Evolutionary conservation across 352 stramenopile species (phyloP).

Genomic region (Pythium chondricola): DNA sequence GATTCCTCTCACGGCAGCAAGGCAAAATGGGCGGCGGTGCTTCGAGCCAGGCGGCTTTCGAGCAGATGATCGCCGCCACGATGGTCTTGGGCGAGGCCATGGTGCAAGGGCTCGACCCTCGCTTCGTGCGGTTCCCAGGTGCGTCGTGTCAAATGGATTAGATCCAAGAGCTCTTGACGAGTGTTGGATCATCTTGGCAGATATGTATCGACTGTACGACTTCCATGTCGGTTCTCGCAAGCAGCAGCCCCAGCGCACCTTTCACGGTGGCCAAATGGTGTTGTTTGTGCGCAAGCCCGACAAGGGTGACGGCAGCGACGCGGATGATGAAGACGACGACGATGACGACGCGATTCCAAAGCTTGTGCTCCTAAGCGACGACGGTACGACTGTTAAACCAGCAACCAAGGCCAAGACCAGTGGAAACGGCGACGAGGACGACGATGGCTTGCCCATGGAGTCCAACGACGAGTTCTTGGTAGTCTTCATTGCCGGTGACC

Average conservation of each 20-base stretch:
- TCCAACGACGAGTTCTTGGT: slow-evolving; percentile 47
- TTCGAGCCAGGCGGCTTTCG: slow-evolving; percentile 62
- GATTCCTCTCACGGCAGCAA: neutral
- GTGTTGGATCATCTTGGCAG: slow-evolving; percentile 3
- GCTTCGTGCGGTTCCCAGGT: slow-evolving; percentile 76
- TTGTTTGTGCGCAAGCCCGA: slow-evolving; percentile 47
- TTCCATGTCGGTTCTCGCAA: slow-evolving; percentile 76
- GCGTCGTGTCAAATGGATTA: neutral
- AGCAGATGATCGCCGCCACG: slow-evolving; percentile 82
- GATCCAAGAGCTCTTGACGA: too few species aligned
- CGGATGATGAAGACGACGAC: slow-evolving; percentile 23
- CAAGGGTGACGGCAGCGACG: slow-evolving; percentile 16
- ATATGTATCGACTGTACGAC: slow-evolving; percentile 77
- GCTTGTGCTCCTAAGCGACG: slow-evolving; percentile 9
- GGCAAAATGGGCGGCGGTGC: slow-evolving; percentile 52
- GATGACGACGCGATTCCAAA: slow-evolving; percentile 14
- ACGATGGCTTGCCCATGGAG: slow-evolving; percentile 18
- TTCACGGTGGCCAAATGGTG: slow-evolving; percentile 59
- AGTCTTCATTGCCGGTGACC: slow-evolving; percentile 63
- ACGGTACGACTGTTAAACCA: slow-evolving; percentile 8
- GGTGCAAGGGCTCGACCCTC: slow-evolving; percentile 71
- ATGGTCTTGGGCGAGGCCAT: slow-evolving; percentile 81
- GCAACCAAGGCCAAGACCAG: slow-evolving; percentile 4
- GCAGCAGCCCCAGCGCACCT: slow-evolving; percentile 26
- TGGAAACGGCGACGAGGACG: slow-evolving; percentile 7